These are phyloP conservation scores for Perilla frutescens DNA, from an alignment of 257 asterid genomes.

Conservation along the genomic window DNA sequence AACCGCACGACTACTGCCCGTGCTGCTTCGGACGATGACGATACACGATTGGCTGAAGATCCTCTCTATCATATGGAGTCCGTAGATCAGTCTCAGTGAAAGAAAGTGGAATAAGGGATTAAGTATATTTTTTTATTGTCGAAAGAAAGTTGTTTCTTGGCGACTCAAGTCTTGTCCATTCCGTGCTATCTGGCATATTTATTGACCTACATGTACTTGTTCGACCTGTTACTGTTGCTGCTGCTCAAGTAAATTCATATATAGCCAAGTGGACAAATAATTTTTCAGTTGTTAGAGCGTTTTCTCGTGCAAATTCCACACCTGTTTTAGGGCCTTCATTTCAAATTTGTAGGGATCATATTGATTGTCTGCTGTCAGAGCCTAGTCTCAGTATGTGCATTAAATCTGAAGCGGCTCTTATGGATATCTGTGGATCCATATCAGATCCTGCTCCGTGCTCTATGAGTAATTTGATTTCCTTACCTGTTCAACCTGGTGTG, in stretches of 20 bases:
- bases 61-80: too few relatives aligned
- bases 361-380: slow-evolving; percentile 56
- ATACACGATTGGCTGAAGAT: too few relatives aligned
- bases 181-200: slow-evolving; percentile 46
- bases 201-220: slow-evolving; percentile 55
- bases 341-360: slow-evolving; percentile 70
- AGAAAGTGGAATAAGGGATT: too few relatives aligned
- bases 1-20: too few relatives aligned
- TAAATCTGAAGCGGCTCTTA: slow-evolving; percentile 43
- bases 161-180: slow-evolving; percentile 47
- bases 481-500: slow-evolving; percentile 43
- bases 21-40: too few relatives aligned
- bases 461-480: slow-evolving; percentile 43
- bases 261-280: slow-evolving; percentile 61
- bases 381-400: slow-evolving; percentile 41
- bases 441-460: slow-evolving; percentile 45
- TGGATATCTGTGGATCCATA: slow-evolving; percentile 66
- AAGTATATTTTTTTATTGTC: slow-evolving; percentile 52
- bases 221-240: slow-evolving; percentile 63
- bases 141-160: slow-evolving; percentile 54
- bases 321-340: slow-evolving; percentile 84
- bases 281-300: slow-evolving; percentile 63
- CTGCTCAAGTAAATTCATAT: slow-evolving; percentile 68
- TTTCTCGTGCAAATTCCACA: slow-evolving; percentile 72
- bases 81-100: too few relatives aligned